Percentiles rank a stretch among this genome's conserved stretches.
Evolutionary conservation across 352 stramenopile genomes (phyloP).

Genomic region (Globisporangium viniferum): DNA sequence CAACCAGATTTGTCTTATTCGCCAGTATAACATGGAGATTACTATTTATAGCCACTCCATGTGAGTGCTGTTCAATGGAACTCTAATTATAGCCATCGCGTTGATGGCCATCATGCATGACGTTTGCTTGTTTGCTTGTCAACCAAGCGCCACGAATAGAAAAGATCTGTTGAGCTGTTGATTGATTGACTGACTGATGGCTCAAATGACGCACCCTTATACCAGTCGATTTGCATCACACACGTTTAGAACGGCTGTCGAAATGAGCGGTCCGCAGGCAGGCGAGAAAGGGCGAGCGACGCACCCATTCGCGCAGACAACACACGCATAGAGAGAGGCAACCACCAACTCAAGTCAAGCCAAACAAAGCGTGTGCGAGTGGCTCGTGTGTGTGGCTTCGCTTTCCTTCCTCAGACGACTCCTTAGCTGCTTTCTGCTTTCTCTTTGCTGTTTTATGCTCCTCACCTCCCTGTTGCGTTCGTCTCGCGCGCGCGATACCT

Average conservation of each 20-base stretch:
- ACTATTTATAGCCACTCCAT: not conserved
- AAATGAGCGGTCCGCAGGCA: not conserved
- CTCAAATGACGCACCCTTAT: not conserved
- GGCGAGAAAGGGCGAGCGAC: not conserved
- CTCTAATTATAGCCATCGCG: not conserved
- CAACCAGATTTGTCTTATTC: not conserved
- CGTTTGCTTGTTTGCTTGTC: not conserved
- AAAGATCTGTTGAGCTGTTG: not conserved
- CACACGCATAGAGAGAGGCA: not conserved
- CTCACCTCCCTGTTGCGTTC: not conserved
- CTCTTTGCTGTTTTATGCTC: no score
- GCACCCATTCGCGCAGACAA: not conserved
- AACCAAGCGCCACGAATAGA: not conserved
- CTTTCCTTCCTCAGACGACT: constrained; percentile 7
- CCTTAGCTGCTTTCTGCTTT: not conserved
- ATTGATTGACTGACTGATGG: not conserved
- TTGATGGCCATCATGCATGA: not conserved
- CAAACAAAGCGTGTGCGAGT: not conserved
- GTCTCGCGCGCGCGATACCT: not conserved
- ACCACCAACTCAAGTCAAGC: not conserved
- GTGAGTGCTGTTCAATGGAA: not conserved
- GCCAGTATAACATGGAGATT: not conserved
- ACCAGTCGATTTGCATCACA: no score
- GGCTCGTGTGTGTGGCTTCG: not conserved
- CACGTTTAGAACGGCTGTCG: no score